Base-by-base conservation (phyloP, 2,329 filamentous ascomycete genomes). In the Neonectria punicea region DNA sequence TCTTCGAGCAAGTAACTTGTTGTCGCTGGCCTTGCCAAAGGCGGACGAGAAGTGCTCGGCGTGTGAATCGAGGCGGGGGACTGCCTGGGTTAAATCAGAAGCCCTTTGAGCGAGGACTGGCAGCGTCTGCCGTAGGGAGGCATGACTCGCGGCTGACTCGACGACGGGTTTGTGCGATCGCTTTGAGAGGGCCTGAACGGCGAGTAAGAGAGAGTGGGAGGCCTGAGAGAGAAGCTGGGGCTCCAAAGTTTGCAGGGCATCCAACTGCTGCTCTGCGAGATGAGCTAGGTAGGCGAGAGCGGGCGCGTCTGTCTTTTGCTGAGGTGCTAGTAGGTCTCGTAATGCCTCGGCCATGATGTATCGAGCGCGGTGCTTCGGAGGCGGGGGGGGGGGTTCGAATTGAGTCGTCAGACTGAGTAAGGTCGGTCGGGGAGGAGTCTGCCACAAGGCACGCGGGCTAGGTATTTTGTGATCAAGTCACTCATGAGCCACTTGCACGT, bases 141-240 rank as follows among this genome's bases (percentile, higher is more conserved):
- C 86, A 73, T 98, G 90, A 72, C 92, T 90, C 71, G 89, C 87
- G 22, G 93, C 90, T 4, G 95, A 96, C 58, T 90, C 85, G 72
- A 98, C 94, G 69, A 98, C 90, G 18, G 90, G 86, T 76, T 91
- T 93, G 79, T 98, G 91, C 1, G 94, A 97, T 71, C 93, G 92
- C 73, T 97, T 97, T 8, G 94, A 95, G 54, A 98, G 88, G 0
- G 89, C 88, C 77, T 99, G 96, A 1, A 98, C 86, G 1, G 93
- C 93, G 44, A 97, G 88, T 14, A 95, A 86, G 44, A 92, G 87
- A 0, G 93, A 92, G 67, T 98, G 93, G 4, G 92, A 91, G 60
- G 90, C 86, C 74, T 98, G 93, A 0, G 91, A 84, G n/a, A 98
- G 87, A 1, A 89, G 89, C 66, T 93, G 90, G 0, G 92, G 90